These are phyloP conservation scores for Arbutus unedo DNA, from an alignment of 148 eudicot genomes.

Conservation along the genomic window DNA sequence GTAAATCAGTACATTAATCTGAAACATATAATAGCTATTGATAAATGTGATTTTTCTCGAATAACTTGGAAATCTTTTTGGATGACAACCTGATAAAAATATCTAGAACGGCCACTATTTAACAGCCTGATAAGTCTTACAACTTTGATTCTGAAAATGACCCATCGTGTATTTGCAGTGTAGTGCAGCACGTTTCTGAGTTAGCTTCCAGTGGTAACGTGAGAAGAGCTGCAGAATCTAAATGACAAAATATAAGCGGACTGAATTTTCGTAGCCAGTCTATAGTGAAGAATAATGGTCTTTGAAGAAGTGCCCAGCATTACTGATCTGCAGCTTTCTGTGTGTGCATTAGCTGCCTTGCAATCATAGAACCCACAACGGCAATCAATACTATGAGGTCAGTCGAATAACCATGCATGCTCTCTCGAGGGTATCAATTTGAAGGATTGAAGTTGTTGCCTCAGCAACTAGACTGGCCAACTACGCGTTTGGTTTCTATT, in stretches of 20 bases:
- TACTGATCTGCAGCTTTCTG: not conserved
- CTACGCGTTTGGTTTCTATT: not conserved
- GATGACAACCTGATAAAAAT: not conserved
- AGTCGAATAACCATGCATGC: not conserved
- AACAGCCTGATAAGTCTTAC: not conserved
- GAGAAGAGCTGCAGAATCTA: conserved; percentile 25
- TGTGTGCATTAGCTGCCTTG: not conserved
- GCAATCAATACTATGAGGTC: not conserved
- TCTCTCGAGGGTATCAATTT: not conserved
- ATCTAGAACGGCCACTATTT: not conserved
- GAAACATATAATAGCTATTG: not conserved
- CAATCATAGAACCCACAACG: not conserved
- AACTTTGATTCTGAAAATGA: not conserved
- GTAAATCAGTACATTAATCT: not conserved
- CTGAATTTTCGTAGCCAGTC: not conserved
- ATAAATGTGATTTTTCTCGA: not conserved
- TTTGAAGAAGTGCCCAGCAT: not conserved
- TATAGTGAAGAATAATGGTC: conserved; percentile 2
- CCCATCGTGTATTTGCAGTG: conserved; percentile 17
- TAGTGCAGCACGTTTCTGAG: conserved; percentile 24
- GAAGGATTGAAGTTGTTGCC: not conserved
- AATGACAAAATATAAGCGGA: not conserved
- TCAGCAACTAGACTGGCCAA: conserved; percentile 5
- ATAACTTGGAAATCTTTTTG: not conserved
- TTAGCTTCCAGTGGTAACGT: conserved; percentile 9